Base-by-base conservation (phyloP, 169 alveolate species). In the Cryptosporidium baileyi region DNA sequence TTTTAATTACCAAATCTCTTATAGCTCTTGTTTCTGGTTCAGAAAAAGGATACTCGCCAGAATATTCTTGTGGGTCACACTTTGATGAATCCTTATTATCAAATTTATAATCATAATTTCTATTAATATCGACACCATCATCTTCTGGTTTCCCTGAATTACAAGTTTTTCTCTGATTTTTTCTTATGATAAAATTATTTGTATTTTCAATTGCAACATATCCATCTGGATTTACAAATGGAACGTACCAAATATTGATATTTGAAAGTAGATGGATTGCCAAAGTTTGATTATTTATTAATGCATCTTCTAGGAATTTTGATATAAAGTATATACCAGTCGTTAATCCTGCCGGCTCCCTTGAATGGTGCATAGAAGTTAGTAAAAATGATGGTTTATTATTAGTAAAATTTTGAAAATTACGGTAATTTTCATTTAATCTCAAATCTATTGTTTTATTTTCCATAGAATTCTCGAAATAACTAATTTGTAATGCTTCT, bases 11-110 rank as follows among this genome's bases (percentile, higher is more conserved):
- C 17, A 74, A 47, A 40, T 74, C 60, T 15, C 85, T 32, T 4
- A 74, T 38, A 19, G 91, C 91, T 1, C 60, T 62, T 44, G 91
- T 88, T 67, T 88, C 91, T n/a, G 91, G 91, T 40, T 88, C 91
- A 43, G 88, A 63, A 80, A 88, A 88, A 19, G 91, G 88, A 36
- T 34, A n/a, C 15, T 44, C 80, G 7, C 91, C 91, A 15, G 82
- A 49, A 38, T 80, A 88, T 34, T 88, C 91, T 26, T 88, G 89
- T 59, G 85, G 85, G 36, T 74, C 85, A 59, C 85, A 74, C 40
- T 57, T 57, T 19, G 60, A 19, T 40, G 22, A 24, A 19, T 15
- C 36, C 8, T 24, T 32, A 41, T 74, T 54, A 4, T 74, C 59
- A 57, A 63, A 81, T n/a, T 19, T 45, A 52, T 32, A 54, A 36